A percentile compares a stretch with the other conserved stretches of the same genome.
phyloP scores from a whole-genome alignment of 495 filamentous ascomycete genomes.

The Coniosporium apollinis region DNA sequence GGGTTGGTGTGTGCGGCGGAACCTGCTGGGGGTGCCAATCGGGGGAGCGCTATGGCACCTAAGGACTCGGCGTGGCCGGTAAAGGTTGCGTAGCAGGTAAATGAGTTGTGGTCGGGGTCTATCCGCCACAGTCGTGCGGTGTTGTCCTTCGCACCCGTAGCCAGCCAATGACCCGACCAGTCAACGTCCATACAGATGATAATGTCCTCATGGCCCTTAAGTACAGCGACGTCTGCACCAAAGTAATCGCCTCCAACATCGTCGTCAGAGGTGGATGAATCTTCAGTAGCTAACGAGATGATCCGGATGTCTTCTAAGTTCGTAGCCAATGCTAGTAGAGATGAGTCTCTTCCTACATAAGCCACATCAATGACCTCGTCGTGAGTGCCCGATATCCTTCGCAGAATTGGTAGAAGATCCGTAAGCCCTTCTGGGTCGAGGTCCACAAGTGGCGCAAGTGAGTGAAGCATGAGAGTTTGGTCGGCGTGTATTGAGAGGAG shows the following conservation, averaged over 20 bases:
- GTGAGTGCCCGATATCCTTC: conserved; percentile 84
- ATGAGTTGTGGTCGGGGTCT: conserved; percentile 58
- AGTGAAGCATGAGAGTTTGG: conserved; percentile 67
- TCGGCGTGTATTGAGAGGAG: conserved; percentile 77
- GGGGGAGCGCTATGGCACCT: conserved; percentile 76
- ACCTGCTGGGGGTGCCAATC: conserved; percentile 40
- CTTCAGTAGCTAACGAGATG: conserved; percentile 39
- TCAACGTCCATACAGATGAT: conserved; percentile 89
- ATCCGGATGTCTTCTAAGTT: conserved; percentile 89
- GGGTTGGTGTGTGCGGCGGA: conserved; percentile 49
- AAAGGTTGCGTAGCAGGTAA: conserved; percentile 61
- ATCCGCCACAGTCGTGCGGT: conserved; percentile 81
- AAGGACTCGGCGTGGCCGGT: conserved; percentile 89
- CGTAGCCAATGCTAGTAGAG: conserved; percentile 75
- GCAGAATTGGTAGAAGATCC: conserved; percentile 34
- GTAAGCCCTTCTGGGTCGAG: conserved; percentile 23
- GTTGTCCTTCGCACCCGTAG: conserved; percentile 92
- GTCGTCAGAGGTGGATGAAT: neutral
- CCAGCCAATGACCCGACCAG: conserved; percentile 94
- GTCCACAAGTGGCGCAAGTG: conserved; percentile 20
- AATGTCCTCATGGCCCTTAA: conserved; percentile 86
- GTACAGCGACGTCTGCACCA: conserved; percentile 67
- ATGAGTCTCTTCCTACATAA: conserved; percentile 63
- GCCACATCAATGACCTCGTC: conserved; percentile 92
- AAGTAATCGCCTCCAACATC: conserved; percentile 36